Evolutionary conservation across 352 stramenopile species (phyloP).

Genomic region (Elongisporangium prolatum): DNA sequence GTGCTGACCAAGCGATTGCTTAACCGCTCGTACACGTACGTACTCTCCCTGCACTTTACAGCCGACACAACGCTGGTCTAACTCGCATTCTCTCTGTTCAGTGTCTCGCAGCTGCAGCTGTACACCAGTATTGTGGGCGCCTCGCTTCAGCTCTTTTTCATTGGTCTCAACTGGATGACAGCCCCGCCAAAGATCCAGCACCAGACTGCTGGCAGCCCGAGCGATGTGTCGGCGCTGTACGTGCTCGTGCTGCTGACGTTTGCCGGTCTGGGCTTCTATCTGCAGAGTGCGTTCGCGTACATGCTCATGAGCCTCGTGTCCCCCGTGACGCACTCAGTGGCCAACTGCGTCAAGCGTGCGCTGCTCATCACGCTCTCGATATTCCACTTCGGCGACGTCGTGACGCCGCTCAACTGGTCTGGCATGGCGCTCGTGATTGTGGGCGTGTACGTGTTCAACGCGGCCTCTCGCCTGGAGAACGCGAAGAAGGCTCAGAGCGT

Average conservation of each 20-base stretch:
- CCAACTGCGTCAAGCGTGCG: constrained; percentile 89
- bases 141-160: constrained; percentile 78
- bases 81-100: constrained; percentile 8
- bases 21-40: constrained; percentile 74
- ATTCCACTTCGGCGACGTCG: constrained; percentile 83
- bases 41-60: neutral
- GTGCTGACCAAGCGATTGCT: constrained; percentile 88
- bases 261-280: constrained; percentile 85
- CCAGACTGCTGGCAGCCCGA: constrained; percentile 14
- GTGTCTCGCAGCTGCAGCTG: constrained; percentile 83
- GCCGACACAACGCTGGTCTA: neutral
- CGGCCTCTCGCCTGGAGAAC: constrained; percentile 56
- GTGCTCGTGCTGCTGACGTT: constrained; percentile 49
- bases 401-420: constrained; percentile 78
- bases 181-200: constrained; percentile 20
- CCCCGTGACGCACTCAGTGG: constrained; percentile 88
- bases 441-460: constrained; percentile 88
- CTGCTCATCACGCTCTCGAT: constrained; percentile 90
- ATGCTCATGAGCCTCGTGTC: constrained; percentile 90
- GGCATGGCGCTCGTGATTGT: constrained; percentile 86
- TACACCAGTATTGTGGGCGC: constrained; percentile 88
- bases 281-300: constrained; percentile 89
- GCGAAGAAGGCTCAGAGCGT: constrained; percentile 24
- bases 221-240: constrained; percentile 31
- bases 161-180: constrained; percentile 61